Conservation (phyloP, 768 basidiomycete species). For the Pisolithus sp. region DNA sequence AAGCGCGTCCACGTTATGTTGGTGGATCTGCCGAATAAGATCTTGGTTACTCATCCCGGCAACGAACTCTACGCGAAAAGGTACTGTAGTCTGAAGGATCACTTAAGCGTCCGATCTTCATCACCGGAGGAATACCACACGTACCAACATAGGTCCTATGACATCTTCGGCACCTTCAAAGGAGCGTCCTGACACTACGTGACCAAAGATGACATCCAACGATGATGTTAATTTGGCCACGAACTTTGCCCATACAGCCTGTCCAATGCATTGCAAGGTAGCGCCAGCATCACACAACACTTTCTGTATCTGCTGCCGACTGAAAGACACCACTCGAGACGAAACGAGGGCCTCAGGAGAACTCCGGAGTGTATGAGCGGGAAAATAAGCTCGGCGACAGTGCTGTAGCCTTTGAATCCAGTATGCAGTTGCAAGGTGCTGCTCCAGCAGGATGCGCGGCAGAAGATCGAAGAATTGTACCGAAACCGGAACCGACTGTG, state of each 20-base stretch:
- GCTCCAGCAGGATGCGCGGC: conserved; percentile 32
- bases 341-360: conserved; percentile 3
- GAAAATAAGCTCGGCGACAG: conserved; percentile 16
- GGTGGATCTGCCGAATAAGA: conserved; percentile 33
- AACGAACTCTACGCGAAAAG: conserved; percentile 34
- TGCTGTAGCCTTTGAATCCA: conserved; percentile 28
- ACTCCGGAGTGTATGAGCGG: conserved; percentile 9
- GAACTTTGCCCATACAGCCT: conserved; percentile 27
- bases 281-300: conserved; percentile 19
- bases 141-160: conserved; percentile 41
- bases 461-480: conserved; percentile 35
- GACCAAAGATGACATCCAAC: conserved; percentile 39
- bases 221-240: conserved; percentile 16
- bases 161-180: conserved; percentile 36
- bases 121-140: conserved; percentile 8
- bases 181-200: conserved; percentile 40
- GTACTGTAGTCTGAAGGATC: conserved; percentile 37
- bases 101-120: neutral
- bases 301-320: conserved; percentile 2
- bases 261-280: conserved; percentile 33
- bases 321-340: conserved; percentile 12
- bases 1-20: conserved; percentile 32
- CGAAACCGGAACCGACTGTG: conserved; percentile 3
- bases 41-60: conserved; percentile 23
- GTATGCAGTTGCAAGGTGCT: conserved; percentile 31